Evolutionary conservation across 2,329 filamentous ascomycete species (phyloP).

Genomic region (Teratosphaeria gauchensis): DNA sequence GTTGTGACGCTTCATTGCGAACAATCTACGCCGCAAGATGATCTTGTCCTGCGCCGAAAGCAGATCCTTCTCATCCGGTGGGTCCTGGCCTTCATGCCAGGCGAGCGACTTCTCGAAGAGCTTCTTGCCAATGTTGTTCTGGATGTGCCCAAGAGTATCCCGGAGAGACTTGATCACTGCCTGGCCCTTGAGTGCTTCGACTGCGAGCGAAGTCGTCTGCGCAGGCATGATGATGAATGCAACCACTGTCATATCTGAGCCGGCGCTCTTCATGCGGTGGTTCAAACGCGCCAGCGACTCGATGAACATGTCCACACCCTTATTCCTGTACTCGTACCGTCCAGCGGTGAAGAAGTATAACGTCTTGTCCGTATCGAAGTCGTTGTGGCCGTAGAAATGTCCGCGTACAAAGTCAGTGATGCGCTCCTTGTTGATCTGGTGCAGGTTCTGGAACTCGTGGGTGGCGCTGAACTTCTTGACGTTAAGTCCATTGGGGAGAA

Average conservation of each 20-base stretch:
- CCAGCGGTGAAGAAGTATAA: slow-evolving; percentile 96
- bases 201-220: slow-evolving; percentile 86
- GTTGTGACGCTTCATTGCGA: slow-evolving; percentile 88
- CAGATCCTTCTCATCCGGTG: slow-evolving; percentile 94
- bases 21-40: slow-evolving; percentile 78
- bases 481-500: slow-evolving; percentile 91
- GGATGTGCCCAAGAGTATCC: slow-evolving; percentile 87
- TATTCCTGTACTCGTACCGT: slow-evolving; percentile 95
- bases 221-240: slow-evolving; percentile 99
- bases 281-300: slow-evolving; percentile 91
- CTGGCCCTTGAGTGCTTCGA: slow-evolving; percentile 92
- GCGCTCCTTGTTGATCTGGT: slow-evolving; percentile 93
- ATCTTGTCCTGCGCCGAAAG: slow-evolving; percentile 89
- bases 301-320: slow-evolving; percentile 99
- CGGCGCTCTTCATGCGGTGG: slow-evolving; percentile 74
- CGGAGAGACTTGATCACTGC: slow-evolving; percentile 93
- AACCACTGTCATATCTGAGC: slow-evolving; percentile 87
- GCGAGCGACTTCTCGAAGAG: slow-evolving; percentile 89
- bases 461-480: slow-evolving; percentile 98
- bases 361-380: slow-evolving; percentile 93
- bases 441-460: slow-evolving; percentile 97
- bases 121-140: slow-evolving; percentile 82
- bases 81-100: slow-evolving; percentile 88
- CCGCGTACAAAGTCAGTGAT: slow-evolving; percentile 97
- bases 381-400: slow-evolving; percentile 96